Conservation (phyloP, 257 asterid genomes). For the Cordia subcordata region DNA sequence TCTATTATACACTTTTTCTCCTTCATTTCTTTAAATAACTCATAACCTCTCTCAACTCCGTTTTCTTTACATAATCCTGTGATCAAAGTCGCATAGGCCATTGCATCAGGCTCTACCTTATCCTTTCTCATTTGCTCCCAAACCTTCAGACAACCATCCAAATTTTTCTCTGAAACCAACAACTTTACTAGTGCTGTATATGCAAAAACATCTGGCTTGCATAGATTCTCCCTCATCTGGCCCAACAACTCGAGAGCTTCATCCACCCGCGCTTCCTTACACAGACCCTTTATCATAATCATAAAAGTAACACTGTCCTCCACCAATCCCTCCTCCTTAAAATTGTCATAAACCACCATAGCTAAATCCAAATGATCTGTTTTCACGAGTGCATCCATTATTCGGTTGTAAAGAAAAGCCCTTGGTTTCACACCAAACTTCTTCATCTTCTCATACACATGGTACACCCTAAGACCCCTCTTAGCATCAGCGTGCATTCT, state of each 20-base stretch:
- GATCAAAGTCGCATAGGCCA: conserved; percentile 81
- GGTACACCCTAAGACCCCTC: conserved; percentile 87
- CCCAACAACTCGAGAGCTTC: conserved; percentile 56
- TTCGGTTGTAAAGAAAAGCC: conserved; percentile 72
- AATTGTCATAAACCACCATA: conserved; percentile 72
- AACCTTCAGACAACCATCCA: conserved; percentile 71
- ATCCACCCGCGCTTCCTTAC: conserved; percentile 62
- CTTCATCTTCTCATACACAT: conserved; percentile 90
- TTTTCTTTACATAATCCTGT: conserved; percentile 63
- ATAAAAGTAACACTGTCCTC: conserved; percentile 81
- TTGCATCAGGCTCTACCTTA: conserved; percentile 71
- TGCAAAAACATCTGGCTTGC: conserved; percentile 97
- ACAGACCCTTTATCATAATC: conserved; percentile 84
- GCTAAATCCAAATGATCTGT: conserved; percentile 77
- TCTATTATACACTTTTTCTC: conserved; percentile 61
- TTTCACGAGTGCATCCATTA: conserved; percentile 90
- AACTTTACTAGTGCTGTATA: conserved; percentile 89
- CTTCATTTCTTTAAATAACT: conserved; percentile 84
- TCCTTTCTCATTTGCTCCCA: conserved; percentile 88
- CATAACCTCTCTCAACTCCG: conserved; percentile 51
- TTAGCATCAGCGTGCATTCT: conserved; percentile 90
- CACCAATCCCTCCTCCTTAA: conserved; percentile 61
- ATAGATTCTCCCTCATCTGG: conserved; percentile 67
- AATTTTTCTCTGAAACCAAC: conserved; percentile 57
- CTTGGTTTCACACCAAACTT: conserved; percentile 85